phyloP scores from a whole-genome alignment of 1,139 yeast species.

The Geotrichum carabidarum region DNA sequence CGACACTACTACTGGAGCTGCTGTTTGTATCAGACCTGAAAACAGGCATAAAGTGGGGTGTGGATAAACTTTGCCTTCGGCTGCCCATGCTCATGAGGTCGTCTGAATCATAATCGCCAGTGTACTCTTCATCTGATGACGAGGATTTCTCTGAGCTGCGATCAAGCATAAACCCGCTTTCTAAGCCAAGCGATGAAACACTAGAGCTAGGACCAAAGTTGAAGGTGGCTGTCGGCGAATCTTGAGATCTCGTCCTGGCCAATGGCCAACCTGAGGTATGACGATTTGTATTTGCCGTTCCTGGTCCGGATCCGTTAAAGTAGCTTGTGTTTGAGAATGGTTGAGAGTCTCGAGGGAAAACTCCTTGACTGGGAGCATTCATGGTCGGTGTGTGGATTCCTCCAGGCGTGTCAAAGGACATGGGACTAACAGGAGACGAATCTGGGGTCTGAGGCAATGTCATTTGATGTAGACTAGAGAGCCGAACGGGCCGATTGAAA shows the following conservation, averaged over 20 bases:
- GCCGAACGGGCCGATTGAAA: constrained; percentile 13
- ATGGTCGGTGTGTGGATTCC: constrained; percentile 6
- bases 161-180: constrained; percentile 21
- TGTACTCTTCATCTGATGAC: constrained; percentile 24
- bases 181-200: constrained; percentile 29
- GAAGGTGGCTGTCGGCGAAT: constrained; percentile 1
- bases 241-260: constrained; percentile 9
- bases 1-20: background rate
- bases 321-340: background rate
- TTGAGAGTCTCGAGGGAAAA: background rate
- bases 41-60: constrained; percentile 5
- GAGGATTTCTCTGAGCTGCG: constrained; percentile 18
- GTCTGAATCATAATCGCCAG: constrained; percentile 29
- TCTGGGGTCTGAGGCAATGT: constrained; percentile 26
- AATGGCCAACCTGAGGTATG: constrained; percentile 3
- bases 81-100: constrained; percentile 29
- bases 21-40: constrained; percentile 1
- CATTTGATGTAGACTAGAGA: constrained; percentile 20
- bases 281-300: background rate
- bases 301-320: background rate
- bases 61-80: constrained; percentile 22
- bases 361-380: constrained; percentile 3
- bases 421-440: constrained; percentile 27
- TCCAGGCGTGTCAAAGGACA: constrained; percentile 9
- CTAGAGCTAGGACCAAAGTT: constrained; percentile 28